Evolutionary conservation across 352 stramenopile species (phyloP).

Genomic region (Pythium guiyangense): DNA sequence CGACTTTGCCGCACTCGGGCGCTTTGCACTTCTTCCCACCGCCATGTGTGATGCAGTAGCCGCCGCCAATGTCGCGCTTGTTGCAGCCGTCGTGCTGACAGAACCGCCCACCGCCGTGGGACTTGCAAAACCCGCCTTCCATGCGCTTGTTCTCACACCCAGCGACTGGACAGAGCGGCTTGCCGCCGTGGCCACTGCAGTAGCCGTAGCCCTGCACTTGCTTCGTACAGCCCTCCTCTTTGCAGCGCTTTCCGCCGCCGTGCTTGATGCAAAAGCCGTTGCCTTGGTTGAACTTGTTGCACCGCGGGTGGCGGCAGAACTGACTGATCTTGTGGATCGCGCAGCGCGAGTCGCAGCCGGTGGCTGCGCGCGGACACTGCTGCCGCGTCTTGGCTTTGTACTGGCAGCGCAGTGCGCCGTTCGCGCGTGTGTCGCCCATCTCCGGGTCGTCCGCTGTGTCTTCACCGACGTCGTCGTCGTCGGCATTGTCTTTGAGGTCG

Average conservation of each 20-base stretch:
- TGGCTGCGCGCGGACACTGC: conserved; percentile 56
- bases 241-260: conserved; percentile 83
- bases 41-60: conserved; percentile 82
- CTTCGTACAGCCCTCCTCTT: conserved; percentile 72
- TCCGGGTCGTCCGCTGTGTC: conserved; percentile 14
- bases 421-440: conserved; percentile 15
- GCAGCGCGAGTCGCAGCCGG: conserved; percentile 67
- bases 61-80: conserved; percentile 82
- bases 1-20: conserved; percentile 70
- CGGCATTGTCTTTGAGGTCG: conserved; percentile 8
- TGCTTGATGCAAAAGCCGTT: conserved; percentile 85
- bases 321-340: conserved; percentile 81
- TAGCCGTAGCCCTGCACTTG: conserved; percentile 82
- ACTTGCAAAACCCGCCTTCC: conserved; percentile 85
- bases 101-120: conserved; percentile 75
- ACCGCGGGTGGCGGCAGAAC: conserved; percentile 75
- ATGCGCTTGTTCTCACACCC: conserved; percentile 83
- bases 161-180: conserved; percentile 66
- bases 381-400: conserved; percentile 73
- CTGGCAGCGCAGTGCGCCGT: conserved; percentile 44
- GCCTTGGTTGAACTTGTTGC: conserved; percentile 84
- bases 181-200: conserved; percentile 79
- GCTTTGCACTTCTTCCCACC: conserved; percentile 81
- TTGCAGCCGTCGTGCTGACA: conserved; percentile 71
- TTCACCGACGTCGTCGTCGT: conserved; percentile 15